phyloP scores from a whole-genome alignment of 768 basidiomycete genomes.

The Pleurotus djamor region DNA sequence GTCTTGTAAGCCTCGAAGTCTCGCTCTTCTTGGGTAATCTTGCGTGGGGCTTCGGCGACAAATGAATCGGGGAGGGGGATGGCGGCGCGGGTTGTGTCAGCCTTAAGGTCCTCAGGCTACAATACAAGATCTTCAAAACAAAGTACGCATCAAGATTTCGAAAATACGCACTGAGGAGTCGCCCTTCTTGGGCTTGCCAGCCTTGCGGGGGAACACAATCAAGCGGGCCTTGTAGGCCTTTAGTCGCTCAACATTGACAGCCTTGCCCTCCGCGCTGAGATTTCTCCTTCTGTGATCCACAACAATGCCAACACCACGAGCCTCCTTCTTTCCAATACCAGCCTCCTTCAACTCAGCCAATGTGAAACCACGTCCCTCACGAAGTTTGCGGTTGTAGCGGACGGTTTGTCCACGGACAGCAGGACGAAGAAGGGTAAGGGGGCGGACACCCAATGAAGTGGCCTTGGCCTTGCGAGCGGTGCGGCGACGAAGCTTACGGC shows the following conservation, averaged over 20 bases:
- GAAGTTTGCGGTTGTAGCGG: conserved; percentile 97
- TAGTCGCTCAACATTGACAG: conserved; percentile 91
- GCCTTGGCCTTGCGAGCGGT: conserved; percentile 91
- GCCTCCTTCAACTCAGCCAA: conserved; percentile 93
- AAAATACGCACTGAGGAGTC: conserved; percentile 76
- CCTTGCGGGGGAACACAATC: conserved; percentile 96
- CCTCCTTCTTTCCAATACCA: conserved; percentile 92
- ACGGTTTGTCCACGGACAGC: conserved; percentile 96
- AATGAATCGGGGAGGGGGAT: conserved; percentile 68
- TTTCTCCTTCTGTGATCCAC: conserved; percentile 98
- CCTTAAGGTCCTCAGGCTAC: conserved; percentile 82
- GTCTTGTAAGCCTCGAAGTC: conserved; percentile 86
- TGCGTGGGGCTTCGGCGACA: conserved; percentile 82
- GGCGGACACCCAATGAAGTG: conserved; percentile 87
- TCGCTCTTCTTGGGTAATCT: conserved; percentile 90
- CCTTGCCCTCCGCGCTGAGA: conserved; percentile 95
- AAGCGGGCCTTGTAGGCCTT: conserved; percentile 90
- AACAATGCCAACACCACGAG: conserved; percentile 88
- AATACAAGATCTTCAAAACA: conserved; percentile 4
- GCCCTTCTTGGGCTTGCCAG: conserved; percentile 93
- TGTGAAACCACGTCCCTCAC: conserved; percentile 97
- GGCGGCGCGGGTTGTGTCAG: conserved; percentile 66
- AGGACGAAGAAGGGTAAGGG: conserved; percentile 88
- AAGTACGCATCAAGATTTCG: conserved; percentile 7
- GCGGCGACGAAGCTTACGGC: conserved; percentile 94